These are phyloP conservation scores for Lentinula boryana DNA, from an alignment of 768 basidiomycete genomes.

Conservation along the genomic window DNA sequence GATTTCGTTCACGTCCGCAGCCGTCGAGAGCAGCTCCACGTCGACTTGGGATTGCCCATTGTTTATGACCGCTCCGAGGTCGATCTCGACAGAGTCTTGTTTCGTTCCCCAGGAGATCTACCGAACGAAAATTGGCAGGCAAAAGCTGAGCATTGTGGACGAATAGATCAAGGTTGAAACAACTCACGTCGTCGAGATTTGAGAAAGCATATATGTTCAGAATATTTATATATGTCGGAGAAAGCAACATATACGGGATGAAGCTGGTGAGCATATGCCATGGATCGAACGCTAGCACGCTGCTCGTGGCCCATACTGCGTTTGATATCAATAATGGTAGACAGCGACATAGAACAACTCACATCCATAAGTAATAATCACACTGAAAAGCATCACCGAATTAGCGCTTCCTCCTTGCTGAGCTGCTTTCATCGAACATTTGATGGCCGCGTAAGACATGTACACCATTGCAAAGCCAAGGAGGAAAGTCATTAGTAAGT, in stretches of 20 bases:
- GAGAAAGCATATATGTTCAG: constrained; percentile 81
- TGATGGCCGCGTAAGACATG: constrained; percentile 75
- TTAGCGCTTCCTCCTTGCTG: constrained; percentile 60
- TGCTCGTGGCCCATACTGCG: constrained; percentile 70
- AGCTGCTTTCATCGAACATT: constrained; percentile 72
- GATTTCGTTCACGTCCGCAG: constrained; percentile 75
- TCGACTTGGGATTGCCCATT: constrained; percentile 80
- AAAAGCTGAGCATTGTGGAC: neutral
- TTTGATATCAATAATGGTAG: neutral
- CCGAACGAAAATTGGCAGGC: neutral
- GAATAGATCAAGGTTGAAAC: neutral
- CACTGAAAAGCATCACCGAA: constrained; percentile 75
- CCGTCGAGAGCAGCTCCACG: constrained; percentile 78
- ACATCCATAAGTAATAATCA: constrained; percentile 84
- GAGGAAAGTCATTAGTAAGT: constrained; percentile 68
- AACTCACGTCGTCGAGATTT: constrained; percentile 76
- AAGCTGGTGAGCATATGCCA: constrained; percentile 96
- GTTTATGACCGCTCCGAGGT: constrained; percentile 80
- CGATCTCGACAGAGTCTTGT: constrained; percentile 70
- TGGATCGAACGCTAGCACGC: constrained; percentile 85
- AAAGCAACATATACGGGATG: constrained; percentile 80
- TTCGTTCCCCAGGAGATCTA: constrained; percentile 97
- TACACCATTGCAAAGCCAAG: constrained; percentile 80
- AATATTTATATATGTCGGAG: constrained; percentile 75
- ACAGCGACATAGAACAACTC: constrained; percentile 13